These are phyloP conservation scores for Moniliella sp. DNA, from an alignment of 1,284 basidiomycete genomes.

Conservation along the genomic window DNA sequence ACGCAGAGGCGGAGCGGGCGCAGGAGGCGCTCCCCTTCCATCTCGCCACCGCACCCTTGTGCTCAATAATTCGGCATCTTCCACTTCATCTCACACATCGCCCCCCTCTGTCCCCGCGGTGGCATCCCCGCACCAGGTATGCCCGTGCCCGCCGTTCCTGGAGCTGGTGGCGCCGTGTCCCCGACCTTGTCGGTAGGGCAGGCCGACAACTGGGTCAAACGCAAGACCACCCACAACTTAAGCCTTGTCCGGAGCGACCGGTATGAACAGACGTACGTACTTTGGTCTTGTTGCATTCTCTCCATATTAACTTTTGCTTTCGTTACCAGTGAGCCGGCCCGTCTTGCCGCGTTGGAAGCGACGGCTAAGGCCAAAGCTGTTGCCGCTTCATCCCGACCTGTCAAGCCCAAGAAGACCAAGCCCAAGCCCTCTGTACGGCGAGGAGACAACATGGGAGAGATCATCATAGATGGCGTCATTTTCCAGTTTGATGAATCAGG, in stretches of 20 bases:
- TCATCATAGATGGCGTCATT: conserved; percentile 38
- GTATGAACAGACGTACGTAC: conserved; percentile 11
- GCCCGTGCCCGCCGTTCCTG: background rate
- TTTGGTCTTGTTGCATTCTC: background rate
- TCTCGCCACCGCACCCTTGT: background rate
- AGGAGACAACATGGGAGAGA: conserved; percentile 30
- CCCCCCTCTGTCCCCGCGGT: too few relatives aligned
- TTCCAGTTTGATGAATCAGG: conserved; percentile 39
- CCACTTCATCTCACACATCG: too few relatives aligned
- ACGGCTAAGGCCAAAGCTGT: conserved; percentile 3
- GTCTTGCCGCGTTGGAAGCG: conserved; percentile 11
- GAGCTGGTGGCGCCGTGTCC: background rate
- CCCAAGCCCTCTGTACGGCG: conserved; percentile 6
- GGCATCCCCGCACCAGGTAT: background rate
- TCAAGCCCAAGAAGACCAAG: conserved; percentile 2
- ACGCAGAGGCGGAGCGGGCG: background rate
- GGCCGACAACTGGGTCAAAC: conserved; percentile 8
- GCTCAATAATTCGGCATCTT: background rate
- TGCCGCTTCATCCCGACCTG: conserved; percentile 2
- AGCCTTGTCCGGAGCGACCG: conserved; percentile 17
- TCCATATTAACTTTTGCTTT: background rate
- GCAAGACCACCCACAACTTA: conserved; percentile 19
- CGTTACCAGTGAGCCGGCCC: conserved; percentile 10
- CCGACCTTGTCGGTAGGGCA: background rate
- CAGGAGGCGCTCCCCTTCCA: background rate